Evolutionary conservation across 2,329 filamentous ascomycete species (phyloP), one percentile per base, ranked within the genome.

Genomic region (Diplodia intermedia): DNA sequence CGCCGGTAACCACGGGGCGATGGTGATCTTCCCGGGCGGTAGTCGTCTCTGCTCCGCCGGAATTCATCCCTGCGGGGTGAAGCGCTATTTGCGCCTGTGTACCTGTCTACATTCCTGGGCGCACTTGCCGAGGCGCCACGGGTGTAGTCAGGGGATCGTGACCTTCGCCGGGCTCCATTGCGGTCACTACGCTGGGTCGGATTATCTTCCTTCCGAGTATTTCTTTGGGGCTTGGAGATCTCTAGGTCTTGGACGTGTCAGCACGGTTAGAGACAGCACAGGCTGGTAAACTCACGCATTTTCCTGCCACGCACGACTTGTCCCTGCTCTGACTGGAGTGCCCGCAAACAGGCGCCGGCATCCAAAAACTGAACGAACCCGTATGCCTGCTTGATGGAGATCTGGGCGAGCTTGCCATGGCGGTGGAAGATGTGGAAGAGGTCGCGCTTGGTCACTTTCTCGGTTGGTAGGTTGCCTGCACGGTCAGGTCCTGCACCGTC

Each of bases 281-380:
- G 36, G n/a, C 49, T 50, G 84, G 49, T 63, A 9, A 18, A 82
- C 93, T 87, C 83, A 97, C 94, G 93, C 76, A 98, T 97, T 78
- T 93, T 93, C 71, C 94, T 90, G n/a, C 94, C 94, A 75, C 92
- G 88, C 47, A 98, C 88, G 71, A 93, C 87, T 50, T 88, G 86
- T 11, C 92, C 93, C 79, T 98, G 92, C 70, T 97, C 89, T 43
- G 86, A 85, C 43, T 91, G 85, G 73, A 98, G 86, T 4, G 94
- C 94, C 55, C 85, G 84, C 68, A 86, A 84, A 71, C 93, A 97
- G 75, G 94, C 90, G 2, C 86, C 84, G 4, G 89, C 82, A 36
- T 92, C 90, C 71, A 97, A 86, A 72, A 96, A 99, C 77, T 98
- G 95, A 43, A 98, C 93, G 76, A 98, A 99, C 1, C 95, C 95